Conservation (phyloP, 2,329 filamentous ascomycete species). For the Thermochaetoides dissita region DNA sequence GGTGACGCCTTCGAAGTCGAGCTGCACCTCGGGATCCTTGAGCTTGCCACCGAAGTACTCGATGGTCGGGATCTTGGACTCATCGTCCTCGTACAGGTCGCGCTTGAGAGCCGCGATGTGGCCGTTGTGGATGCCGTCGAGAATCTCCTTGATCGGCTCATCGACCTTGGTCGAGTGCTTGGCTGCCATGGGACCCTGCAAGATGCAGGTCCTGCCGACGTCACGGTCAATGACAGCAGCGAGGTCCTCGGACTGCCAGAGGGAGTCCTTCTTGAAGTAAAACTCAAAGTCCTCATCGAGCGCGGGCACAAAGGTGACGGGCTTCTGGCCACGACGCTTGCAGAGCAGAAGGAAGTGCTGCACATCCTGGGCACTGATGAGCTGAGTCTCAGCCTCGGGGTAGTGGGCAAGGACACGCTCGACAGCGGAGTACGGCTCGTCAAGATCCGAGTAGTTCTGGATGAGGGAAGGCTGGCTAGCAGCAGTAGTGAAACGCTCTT, state of each 20-base stretch:
- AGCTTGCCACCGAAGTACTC: conserved; percentile 94
- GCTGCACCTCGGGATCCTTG: conserved; percentile 54
- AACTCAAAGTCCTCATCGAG: conserved; percentile 96
- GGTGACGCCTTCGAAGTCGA: conserved; percentile 74
- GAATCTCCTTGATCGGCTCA: conserved; percentile 87
- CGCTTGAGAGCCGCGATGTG: conserved; percentile 69
- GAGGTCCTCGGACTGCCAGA: conserved; percentile 97
- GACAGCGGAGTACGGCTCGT: conserved; percentile 64
- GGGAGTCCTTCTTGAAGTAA: conserved; percentile 99
- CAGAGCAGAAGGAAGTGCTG: conserved; percentile 93
- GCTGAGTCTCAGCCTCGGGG: conserved; percentile 72
- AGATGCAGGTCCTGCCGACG: conserved; percentile 86
- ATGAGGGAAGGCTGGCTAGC: conserved; percentile 64
- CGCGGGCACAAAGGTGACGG: conserved; percentile 87
- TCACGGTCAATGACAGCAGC: conserved; percentile 93
- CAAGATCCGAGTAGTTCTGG: conserved; percentile 79
- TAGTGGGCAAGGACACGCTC: conserved; percentile 70
- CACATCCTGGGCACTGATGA: conserved; percentile 96
- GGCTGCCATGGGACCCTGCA: conserved; percentile 86
- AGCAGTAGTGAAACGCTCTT: conserved; percentile 79
- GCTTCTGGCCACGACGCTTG: conserved; percentile 85
- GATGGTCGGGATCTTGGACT: conserved; percentile 62
- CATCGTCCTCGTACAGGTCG: conserved; percentile 67
- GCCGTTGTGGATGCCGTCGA: conserved; percentile 76
- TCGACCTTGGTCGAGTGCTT: conserved; percentile 82